Evolutionary conservation across 169 alveolate species (phyloP), one percentile per base, ranked within the genome.

Genomic region (Cryptosporidium felis): DNA sequence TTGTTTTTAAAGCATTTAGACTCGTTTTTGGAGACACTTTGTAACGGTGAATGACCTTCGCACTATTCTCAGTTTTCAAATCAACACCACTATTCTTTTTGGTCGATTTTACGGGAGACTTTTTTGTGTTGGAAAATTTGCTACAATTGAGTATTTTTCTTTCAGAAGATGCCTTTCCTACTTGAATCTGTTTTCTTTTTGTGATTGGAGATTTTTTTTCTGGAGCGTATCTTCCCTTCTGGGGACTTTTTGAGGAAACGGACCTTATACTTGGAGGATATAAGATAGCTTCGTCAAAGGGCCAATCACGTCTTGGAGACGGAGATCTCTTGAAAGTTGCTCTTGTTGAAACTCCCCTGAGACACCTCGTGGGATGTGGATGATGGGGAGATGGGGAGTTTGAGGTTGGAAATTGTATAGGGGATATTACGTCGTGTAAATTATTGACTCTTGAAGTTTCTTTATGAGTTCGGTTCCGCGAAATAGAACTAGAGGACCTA

Each of bases 261-360:
- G n/a, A 30, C 41, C 46, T 74, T n/a, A 67, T 56, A 74, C 38
- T 56, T 5, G 58, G 85, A 16, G 85, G 85, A 74, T 74, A 74
- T 3, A 74, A 40, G 6, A n/a, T 47, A 21, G 85, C 38, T 12
- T 74, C 85, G 21, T 74, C 85, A 74, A 74, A 74, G 4, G 85
- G 60, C 85, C 85, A 74, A 4, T 74, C 85, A 26, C 36, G 51
- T 21, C 66, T 49, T n/a, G 85, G 85, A 16, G 85, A 74, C 16
- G 85, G 85, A 1, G 85, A 74, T 58, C 74, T 74, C 40, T 49
- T 74, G 42, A 38, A 74, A 2, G 85, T 49, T 3, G 85, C 66
- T 38, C 85, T 49, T 53, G 66, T 74, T 8, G 85, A 74, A 36
- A 74, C 85, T 18, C 85, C 85, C 56, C 85, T 74, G 8, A 74